A percentile compares a stretch with the other conserved stretches of the same genome.
phyloP scores from a whole-genome alignment of 306 rosid species.

The Fragaria nilgerrensis region DNA sequence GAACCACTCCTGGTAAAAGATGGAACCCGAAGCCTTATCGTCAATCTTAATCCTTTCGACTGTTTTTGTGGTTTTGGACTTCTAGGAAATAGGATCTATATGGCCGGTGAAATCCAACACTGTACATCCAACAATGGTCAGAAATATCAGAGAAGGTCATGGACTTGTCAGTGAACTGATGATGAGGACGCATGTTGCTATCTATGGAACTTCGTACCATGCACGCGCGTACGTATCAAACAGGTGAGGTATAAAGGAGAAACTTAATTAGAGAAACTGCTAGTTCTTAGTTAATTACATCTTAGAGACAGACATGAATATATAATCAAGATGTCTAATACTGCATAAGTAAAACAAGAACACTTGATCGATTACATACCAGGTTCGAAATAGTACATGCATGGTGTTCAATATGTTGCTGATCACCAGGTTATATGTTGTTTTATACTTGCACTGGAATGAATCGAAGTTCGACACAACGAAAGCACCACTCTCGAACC shows the following conservation, averaged over 20 bases:
- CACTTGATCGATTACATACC: background rate
- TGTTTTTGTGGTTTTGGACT: no score
- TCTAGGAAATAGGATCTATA: background rate
- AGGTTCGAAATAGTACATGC: background rate
- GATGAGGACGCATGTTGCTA: background rate
- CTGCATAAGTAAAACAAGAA: background rate
- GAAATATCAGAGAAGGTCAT: no score
- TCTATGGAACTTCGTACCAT: background rate
- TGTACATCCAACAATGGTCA: no score
- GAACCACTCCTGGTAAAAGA: no score
- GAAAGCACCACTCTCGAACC: background rate
- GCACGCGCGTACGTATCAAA: background rate
- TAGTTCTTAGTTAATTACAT: background rate
- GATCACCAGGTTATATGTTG: background rate
- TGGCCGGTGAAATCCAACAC: no score
- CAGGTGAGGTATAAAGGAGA: background rate
- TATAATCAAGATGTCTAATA: background rate
- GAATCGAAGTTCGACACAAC: background rate
- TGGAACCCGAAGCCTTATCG: no score
- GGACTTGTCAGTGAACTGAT: background rate
- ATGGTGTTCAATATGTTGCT: background rate
- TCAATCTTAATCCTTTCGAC: no score
- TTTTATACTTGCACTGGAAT: background rate
- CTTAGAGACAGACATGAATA: background rate
- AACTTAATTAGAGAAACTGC: background rate